phyloP scores from a whole-genome alignment of 2,329 filamentous ascomycete species.

The Penicillium sp. region DNA sequence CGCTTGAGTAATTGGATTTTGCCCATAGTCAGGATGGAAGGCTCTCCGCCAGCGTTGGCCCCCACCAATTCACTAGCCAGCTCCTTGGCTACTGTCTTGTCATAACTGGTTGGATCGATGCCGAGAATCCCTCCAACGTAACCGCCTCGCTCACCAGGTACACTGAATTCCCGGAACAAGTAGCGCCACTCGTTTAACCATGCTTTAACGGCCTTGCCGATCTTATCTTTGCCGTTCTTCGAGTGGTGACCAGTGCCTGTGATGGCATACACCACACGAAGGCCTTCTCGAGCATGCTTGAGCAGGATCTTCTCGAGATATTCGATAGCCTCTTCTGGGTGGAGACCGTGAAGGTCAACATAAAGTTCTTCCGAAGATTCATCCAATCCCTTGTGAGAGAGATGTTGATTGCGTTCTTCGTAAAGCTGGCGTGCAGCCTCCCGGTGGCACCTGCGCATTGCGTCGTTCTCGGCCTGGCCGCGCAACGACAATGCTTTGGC shows the following conservation, averaged over 20 bases:
- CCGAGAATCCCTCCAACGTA: constrained; percentile 65
- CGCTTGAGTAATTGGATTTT: constrained; percentile 48
- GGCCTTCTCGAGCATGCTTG: constrained; percentile 69
- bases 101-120: constrained; percentile 61
- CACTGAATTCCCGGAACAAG: constrained; percentile 91
- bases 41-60: constrained; percentile 22
- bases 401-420: constrained; percentile 82
- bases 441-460: constrained; percentile 95
- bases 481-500: constrained; percentile 92
- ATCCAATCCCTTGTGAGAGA: constrained; percentile 39
- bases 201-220: constrained; percentile 85
- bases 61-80: constrained; percentile 22
- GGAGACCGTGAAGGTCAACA: constrained; percentile 95
- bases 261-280: constrained; percentile 84
- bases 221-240: constrained; percentile 98
- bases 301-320: constrained; percentile 86
- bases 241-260: constrained; percentile 96
- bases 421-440: constrained; percentile 91
- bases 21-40: constrained; percentile 34
- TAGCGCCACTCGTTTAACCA: constrained; percentile 97
- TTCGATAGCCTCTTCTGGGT: constrained; percentile 93
- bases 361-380: constrained; percentile 70
- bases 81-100: constrained; percentile 36
- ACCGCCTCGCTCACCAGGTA: constrained; percentile 86
- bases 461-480: constrained; percentile 92